These are phyloP conservation scores for Thalia dealbata DNA, from an alignment of 176 grass and related monocot genomes.

Conservation along the genomic window DNA sequence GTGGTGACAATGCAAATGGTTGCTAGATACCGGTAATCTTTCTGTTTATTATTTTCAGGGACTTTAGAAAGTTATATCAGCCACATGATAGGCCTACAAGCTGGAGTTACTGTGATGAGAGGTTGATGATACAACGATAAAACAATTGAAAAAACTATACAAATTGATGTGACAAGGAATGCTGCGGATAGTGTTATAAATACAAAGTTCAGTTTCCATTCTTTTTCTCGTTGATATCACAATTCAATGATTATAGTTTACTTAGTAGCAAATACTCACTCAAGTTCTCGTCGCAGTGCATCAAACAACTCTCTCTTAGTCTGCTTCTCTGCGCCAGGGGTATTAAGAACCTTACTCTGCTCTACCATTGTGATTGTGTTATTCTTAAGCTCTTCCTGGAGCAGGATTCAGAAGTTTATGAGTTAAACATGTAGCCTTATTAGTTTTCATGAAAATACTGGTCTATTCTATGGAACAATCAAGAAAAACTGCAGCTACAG, in stretches of 20 bases:
- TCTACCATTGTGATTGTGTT: constrained; percentile 98
- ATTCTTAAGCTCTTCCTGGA: constrained; percentile 97
- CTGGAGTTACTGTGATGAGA: background rate
- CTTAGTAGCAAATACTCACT: constrained; percentile 42
- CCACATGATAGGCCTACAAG: background rate
- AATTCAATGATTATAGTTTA: background rate
- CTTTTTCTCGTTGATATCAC: background rate
- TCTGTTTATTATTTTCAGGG: background rate
- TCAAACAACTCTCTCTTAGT: constrained; percentile 93
- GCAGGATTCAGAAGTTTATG: background rate
- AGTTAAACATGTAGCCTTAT: background rate
- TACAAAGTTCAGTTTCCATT: background rate
- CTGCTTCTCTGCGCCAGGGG: constrained; percentile 88
- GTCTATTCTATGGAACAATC: background rate
- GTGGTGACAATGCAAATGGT: no score
- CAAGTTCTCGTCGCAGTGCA: constrained; percentile 71
- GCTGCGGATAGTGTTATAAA: background rate
- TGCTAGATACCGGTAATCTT: no score
- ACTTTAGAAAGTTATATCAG: background rate
- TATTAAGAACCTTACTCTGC: constrained; percentile 86
- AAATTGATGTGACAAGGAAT: no score
- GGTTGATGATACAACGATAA: background rate
- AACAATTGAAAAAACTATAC: no score
- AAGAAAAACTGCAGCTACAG: background rate
- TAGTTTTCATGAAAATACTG: background rate